phyloP scores from a whole-genome alignment of 306 rosid genomes.

The Cicer bijugum region DNA sequence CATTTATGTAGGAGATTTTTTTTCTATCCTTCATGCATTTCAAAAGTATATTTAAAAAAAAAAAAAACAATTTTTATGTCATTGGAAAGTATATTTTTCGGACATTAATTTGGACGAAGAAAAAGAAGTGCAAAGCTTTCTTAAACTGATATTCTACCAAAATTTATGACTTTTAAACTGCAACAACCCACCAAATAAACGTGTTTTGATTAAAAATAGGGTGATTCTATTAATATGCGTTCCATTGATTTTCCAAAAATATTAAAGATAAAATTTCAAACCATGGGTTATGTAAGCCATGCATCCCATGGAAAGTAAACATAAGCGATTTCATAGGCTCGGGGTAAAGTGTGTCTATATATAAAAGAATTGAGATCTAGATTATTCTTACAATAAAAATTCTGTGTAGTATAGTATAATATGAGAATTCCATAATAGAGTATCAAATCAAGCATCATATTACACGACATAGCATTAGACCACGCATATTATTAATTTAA shows the following conservation, averaged over 20 bases:
- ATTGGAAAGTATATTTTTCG: too few relatives aligned
- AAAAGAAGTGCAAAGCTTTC: too few relatives aligned
- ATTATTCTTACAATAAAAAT: background rate
- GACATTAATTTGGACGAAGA: too few relatives aligned
- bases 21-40: too few relatives aligned
- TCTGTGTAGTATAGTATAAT: background rate
- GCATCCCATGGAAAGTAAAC: background rate
- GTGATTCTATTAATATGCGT: background rate
- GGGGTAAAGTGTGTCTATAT: background rate
- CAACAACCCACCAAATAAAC: background rate
- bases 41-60: too few relatives aligned
- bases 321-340: background rate
- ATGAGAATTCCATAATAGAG: background rate
- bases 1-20: too few relatives aligned
- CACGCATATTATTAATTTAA: constrained; percentile 11
- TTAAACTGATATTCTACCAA: too few relatives aligned
- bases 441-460: constrained; percentile 18
- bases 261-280: background rate
- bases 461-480: background rate
- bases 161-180: background rate
- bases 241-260: background rate
- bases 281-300: background rate
- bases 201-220: constrained; percentile 7
- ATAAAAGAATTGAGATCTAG: background rate
- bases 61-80: too few relatives aligned